Percentiles rank a stretch among this genome's conserved stretches.
Evolutionary conservation across 768 basidiomycete genomes (phyloP).

Genomic region (Boletus reticuloceps): DNA sequence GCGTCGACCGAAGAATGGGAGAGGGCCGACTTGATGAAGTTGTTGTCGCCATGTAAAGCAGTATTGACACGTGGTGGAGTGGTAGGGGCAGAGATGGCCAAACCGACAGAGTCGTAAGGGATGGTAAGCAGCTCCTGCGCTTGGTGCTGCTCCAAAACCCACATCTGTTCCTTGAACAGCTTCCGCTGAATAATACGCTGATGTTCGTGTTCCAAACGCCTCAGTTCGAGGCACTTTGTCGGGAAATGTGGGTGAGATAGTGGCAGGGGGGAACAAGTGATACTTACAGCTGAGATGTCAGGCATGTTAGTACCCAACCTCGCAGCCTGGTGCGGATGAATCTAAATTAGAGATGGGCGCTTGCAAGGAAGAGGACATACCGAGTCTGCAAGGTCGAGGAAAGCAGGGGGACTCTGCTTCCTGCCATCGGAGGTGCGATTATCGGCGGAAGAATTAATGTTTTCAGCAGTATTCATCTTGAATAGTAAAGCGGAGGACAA

Average conservation of each 20-base stretch:
- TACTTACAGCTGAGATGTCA: conserved; percentile 81
- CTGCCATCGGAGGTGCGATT: conserved; percentile 66
- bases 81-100: too few species aligned
- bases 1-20: conserved; percentile 55
- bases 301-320: conserved; percentile 83
- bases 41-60: conserved; percentile 44
- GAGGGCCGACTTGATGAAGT: conserved; percentile 39
- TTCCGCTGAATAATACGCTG: too few species aligned
- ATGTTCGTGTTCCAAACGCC: too few species aligned
- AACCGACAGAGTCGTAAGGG: too few species aligned
- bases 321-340: conserved; percentile 53
- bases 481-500: conserved; percentile 39
- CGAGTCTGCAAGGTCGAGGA: conserved; percentile 91
- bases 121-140: too few species aligned
- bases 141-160: too few species aligned
- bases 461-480: conserved; percentile 35
- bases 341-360: conserved; percentile 7
- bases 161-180: too few species aligned
- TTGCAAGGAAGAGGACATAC: conserved; percentile 45
- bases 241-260: too few species aligned
- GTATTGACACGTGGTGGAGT: conserved; percentile 35
- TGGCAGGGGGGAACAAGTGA: conserved; percentile 33
- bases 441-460: conserved; percentile 68
- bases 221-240: too few species aligned
- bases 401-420: conserved; percentile 88